Evolutionary conservation across 352 stramenopile genomes (phyloP).

Genomic region (Thalassiosira mediterranea): DNA sequence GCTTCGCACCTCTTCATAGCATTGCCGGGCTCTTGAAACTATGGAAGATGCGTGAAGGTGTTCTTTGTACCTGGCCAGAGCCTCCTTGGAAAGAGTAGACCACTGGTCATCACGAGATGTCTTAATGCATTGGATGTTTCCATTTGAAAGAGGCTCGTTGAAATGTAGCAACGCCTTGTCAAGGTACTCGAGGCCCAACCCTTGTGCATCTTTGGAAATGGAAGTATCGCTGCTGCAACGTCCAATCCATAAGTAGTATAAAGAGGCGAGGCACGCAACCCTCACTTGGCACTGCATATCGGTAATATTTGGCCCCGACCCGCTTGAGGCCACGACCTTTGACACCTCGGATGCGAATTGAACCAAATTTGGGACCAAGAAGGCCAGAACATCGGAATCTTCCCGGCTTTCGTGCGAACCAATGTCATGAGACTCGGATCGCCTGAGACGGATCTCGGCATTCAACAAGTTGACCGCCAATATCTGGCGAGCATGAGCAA

Average conservation of each 20-base stretch:
- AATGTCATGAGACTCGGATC: conserved; percentile 63
- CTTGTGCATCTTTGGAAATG: conserved; percentile 60
- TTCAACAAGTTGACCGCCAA: conserved; percentile 77
- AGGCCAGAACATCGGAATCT: conserved; percentile 59
- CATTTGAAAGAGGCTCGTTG: conserved; percentile 70
- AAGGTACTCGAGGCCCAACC: conserved; percentile 59
- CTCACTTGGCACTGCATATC: conserved; percentile 62
- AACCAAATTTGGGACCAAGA: conserved; percentile 67
- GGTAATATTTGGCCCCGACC: conserved; percentile 7
- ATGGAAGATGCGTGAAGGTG: conserved; percentile 76
- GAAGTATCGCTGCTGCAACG: conserved; percentile 54
- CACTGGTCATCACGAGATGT: conserved; percentile 68
- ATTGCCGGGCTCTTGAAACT: conserved; percentile 62
- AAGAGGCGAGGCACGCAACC: conserved; percentile 69
- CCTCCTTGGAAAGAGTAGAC: conserved; percentile 60
- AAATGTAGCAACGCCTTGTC: conserved; percentile 53
- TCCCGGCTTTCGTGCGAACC: conserved; percentile 52
- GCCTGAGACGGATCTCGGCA: conserved; percentile 73
- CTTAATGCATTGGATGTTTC: conserved; percentile 58
- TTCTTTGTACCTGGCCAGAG: conserved; percentile 63
- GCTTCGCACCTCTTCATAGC: conserved; percentile 55
- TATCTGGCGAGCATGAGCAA: conserved; percentile 34
- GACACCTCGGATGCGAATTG: conserved; percentile 46
- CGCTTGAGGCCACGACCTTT: conserved; percentile 9
- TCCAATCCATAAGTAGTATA: conserved; percentile 72